Conservation (phyloP, 345 rosid genomes). For the Citrus glauca region DNA sequence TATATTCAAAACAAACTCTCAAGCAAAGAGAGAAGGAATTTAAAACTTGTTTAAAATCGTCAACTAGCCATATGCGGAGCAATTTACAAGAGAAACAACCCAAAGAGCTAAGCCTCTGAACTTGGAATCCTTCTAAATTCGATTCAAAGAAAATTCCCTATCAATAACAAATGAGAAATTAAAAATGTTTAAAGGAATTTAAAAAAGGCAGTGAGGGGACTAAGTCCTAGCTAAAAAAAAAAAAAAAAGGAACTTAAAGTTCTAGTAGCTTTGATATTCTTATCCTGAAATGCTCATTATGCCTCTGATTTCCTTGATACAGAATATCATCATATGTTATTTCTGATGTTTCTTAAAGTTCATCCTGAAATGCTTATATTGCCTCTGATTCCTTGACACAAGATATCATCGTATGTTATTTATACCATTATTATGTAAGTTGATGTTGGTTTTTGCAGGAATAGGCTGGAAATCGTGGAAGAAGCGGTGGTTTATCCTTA, state of each 20-base stretch:
- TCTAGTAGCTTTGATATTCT: neutral
- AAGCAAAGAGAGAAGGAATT: neutral
- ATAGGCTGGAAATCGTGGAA: constrained; percentile 99
- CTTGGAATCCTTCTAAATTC: neutral
- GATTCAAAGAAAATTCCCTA: neutral
- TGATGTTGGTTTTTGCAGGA: constrained; percentile 48
- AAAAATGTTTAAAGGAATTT: neutral
- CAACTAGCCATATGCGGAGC: neutral
- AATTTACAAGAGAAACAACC: neutral
- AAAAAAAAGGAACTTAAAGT: neutral
- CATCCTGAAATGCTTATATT: neutral
- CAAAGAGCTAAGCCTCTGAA: neutral
- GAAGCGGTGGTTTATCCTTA: constrained; percentile 97
- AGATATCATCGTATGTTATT: neutral
- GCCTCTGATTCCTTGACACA: neutral
- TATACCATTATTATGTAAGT: neutral
- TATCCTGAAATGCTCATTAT: neutral
- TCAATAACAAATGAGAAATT: neutral
- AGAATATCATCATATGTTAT: neutral
- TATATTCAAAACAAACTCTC: neutral
- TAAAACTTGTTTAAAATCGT: too few relatives aligned
- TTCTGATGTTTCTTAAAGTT: neutral
- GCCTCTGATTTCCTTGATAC: neutral
- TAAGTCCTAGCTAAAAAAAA: neutral
- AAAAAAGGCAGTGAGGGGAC: neutral